phyloP scores from a whole-genome alignment of 768 basidiomycete species.

The Leccinum incarnatum region DNA sequence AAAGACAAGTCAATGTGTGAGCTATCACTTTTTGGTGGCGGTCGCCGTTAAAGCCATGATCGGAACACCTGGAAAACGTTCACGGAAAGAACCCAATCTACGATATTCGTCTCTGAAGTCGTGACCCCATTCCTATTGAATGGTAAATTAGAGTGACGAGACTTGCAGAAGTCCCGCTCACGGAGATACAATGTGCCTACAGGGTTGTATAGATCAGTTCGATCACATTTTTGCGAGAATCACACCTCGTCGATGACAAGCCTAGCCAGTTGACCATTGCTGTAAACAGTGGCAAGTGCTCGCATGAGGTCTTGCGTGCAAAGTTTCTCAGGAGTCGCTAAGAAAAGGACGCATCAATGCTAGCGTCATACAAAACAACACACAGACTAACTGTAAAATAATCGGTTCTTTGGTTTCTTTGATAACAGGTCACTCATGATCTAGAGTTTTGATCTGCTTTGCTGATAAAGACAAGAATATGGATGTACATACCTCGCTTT shows the following conservation, averaged over 20 bases:
- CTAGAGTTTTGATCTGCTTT: slow-evolving; percentile 34
- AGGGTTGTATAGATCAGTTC: slow-evolving; percentile 1
- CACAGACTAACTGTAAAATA: slow-evolving; percentile 66
- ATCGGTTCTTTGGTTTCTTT: slow-evolving; percentile 52
- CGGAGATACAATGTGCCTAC: slow-evolving; percentile 83
- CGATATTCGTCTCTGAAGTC: slow-evolving; percentile 77
- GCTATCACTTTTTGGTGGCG: slow-evolving; percentile 60
- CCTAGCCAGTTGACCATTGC: slow-evolving; percentile 60
- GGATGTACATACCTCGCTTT: slow-evolving; percentile 46
- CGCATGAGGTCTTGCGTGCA: slow-evolving; percentile 51
- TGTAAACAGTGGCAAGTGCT: slow-evolving; percentile 49
- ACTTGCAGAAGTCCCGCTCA: slow-evolving; percentile 28
- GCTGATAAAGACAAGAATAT: not conserved
- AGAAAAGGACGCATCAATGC: not conserved
- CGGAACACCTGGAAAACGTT: slow-evolving; percentile 63
- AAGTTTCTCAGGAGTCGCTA: slow-evolving; percentile 79
- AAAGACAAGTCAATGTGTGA: not conserved
- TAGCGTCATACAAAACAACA: not conserved
- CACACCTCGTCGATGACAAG: slow-evolving; percentile 79
- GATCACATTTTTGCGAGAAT: slow-evolving; percentile 4
- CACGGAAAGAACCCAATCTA: slow-evolving; percentile 66
- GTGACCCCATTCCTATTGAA: slow-evolving; percentile 77
- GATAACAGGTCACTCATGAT: slow-evolving; percentile 60
- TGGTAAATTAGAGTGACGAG: not conserved
- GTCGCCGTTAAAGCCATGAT: slow-evolving; percentile 89